Percentiles rank a stretch among this genome's conserved stretches.
Evolutionary conservation across 805 yeast genomes (phyloP).

Genomic region (Wickerhamomyces kurtzmanii): DNA sequence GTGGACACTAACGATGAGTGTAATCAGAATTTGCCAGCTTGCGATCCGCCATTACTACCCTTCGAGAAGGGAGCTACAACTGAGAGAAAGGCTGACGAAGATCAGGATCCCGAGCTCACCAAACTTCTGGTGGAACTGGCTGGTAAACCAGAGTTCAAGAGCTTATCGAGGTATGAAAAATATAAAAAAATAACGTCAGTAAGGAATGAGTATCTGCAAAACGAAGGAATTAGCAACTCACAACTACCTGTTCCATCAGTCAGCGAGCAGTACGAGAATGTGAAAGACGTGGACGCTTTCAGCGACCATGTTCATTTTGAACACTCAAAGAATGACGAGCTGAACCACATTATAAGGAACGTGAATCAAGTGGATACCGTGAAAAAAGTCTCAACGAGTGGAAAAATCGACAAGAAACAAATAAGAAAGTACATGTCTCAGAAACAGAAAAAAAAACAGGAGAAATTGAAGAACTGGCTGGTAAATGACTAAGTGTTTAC

Average conservation of each 20-base stretch:
- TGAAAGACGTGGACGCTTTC: no score
- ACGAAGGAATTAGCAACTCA: no score
- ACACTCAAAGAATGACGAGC: no score
- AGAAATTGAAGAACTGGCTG: slow-evolving; percentile 4
- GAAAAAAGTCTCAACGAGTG: no score
- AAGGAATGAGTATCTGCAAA: no score
- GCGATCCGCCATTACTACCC: slow-evolving; percentile 7
- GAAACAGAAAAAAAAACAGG: slow-evolving; percentile 3
- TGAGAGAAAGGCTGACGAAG: slow-evolving; percentile 3
- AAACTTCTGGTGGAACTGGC: slow-evolving; percentile 1
- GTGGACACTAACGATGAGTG: slow-evolving; percentile 3
- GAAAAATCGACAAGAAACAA: slow-evolving; percentile 5
- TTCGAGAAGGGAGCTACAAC: no score
- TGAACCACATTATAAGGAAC: no score
- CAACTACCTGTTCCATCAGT: no score
- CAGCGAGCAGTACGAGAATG: no score
- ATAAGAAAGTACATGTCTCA: slow-evolving; percentile 2
- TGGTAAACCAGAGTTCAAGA: slow-evolving; percentile 3
- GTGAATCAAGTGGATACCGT: no score
- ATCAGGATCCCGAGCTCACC: slow-evolving; percentile 1
- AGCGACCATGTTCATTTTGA: no score
- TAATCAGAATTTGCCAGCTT: slow-evolving; percentile 4
- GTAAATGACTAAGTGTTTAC: slow-evolving; percentile 4
- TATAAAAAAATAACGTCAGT: no score
- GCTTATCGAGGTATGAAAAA: slow-evolving; percentile 6